Base-by-base conservation (phyloP, 352 stramenopile genomes). In the Phytophthora aleatoria region DNA sequence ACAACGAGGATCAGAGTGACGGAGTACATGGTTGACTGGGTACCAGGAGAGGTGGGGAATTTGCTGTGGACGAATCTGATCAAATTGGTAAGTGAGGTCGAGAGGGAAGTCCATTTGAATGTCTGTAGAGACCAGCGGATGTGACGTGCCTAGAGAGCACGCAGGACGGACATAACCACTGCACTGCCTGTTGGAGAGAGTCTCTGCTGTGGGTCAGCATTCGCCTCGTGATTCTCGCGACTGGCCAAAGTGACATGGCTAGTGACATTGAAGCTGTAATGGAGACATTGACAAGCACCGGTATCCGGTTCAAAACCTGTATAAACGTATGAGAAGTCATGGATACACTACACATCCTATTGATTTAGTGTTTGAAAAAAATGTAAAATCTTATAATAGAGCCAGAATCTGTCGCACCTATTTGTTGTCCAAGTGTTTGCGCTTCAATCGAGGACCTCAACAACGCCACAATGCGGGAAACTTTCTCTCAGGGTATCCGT, bases 71-170 rank as follows among this genome's bases (percentile, higher is more conserved):
- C 43, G 52, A 59, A 52, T 71, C 33, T 24, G 50, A 62, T 43
- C 63, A 67, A 64, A 68, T 67, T 53, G 31, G 41, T 26, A 57
- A 68, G 26, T 72, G 64, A 67, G 24, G 11, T 12, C 20, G 41
- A 50, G 15, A 42, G 12, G 1, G 12, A 16, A 12, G 16, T 30
- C 5, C 41, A 9, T 10, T 39, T 52, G 52, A 51, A 62, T 54
- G 44, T 50, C 24, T 35, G 31, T 20, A 39, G 28, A 28, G 54
- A 36, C 56, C 61, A 69, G 58, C 42, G 38, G 55, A 58, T 58
- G 59, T 69, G 61, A 57, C 54, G 55, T 62, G 58, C 36, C 30
- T 55, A 64, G 61, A 67, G 64, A 71, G 64, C 42, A 66, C 57
- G 45, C 30, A 43, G 30, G 36, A 56, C 51, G 53, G 12, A 38